These are phyloP conservation scores for Avicennia marina DNA, from an alignment of 257 asterid genomes.

Conservation along the genomic window DNA sequence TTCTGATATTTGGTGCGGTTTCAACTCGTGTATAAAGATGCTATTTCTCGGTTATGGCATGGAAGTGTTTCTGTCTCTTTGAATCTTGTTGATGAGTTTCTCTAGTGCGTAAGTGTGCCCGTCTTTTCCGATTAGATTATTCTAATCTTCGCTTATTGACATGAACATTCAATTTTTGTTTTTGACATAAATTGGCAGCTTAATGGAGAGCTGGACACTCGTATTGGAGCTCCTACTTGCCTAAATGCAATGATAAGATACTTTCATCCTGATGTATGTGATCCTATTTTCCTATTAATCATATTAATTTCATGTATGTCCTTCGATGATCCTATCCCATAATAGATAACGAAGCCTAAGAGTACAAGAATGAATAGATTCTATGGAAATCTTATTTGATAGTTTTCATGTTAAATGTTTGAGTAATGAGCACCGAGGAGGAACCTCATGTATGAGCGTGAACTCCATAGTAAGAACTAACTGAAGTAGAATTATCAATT, in stretches of 20 bases:
- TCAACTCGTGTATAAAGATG: too few relatives aligned
- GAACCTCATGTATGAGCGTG: too few relatives aligned
- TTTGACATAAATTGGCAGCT: slow-evolving; percentile 35
- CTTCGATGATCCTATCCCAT: neutral
- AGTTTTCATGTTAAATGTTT: slow-evolving; percentile 1
- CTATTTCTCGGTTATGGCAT: too few relatives aligned
- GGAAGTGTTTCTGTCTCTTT: neutral
- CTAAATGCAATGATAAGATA: slow-evolving; percentile 61
- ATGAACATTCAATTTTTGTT: slow-evolving; percentile 5
- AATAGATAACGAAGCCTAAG: neutral
- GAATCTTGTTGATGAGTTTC: neutral
- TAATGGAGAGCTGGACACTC: slow-evolving; percentile 86
- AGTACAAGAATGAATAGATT: neutral
- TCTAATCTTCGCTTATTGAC: neutral
- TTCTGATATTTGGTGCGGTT: too few relatives aligned
- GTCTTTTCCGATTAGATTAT: slow-evolving; percentile 5
- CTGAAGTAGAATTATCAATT: too few relatives aligned
- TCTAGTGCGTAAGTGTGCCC: neutral
- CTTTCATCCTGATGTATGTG: slow-evolving; percentile 56
- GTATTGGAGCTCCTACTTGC: slow-evolving; percentile 60
- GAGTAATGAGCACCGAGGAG: neutral
- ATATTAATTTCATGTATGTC: neutral
- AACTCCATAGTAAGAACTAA: too few relatives aligned
- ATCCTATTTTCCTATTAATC: neutral
- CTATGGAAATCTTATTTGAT: neutral